Percentiles rank a stretch among this genome's conserved stretches.
Evolutionary conservation across 2,329 filamentous ascomycete genomes (phyloP).

Genomic region (Penicillium sp.): DNA sequence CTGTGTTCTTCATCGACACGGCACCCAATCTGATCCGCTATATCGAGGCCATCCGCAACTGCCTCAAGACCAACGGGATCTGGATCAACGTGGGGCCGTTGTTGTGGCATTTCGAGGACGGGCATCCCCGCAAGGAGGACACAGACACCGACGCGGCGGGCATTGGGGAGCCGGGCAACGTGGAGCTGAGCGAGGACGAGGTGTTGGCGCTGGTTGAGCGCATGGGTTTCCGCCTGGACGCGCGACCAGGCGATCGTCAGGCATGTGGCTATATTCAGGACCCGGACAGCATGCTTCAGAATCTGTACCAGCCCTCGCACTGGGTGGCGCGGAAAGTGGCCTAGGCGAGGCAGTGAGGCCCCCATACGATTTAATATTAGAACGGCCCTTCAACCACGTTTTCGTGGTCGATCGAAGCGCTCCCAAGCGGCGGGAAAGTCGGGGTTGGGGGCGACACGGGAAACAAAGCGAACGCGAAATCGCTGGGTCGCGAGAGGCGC

Average conservation of each 20-base stretch:
- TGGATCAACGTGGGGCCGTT: slow-evolving; percentile 89
- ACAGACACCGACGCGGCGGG: slow-evolving; percentile 48
- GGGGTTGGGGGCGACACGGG: slow-evolving; percentile 3
- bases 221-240: slow-evolving; percentile 73
- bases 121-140: slow-evolving; percentile 20
- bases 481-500: no score
- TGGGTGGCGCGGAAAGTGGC: slow-evolving; percentile 77
- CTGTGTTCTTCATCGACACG: slow-evolving; percentile 96
- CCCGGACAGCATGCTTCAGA: slow-evolving; percentile 77
- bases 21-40: slow-evolving; percentile 91
- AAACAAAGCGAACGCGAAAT: slow-evolving; percentile 4
- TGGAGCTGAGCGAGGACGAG: slow-evolving; percentile 88
- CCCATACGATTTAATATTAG: no score
- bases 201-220: slow-evolving; percentile 70
- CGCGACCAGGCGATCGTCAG: slow-evolving; percentile 58
- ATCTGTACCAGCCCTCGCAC: slow-evolving; percentile 72
- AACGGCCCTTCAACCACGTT: no score
- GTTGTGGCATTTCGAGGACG: slow-evolving; percentile 90
- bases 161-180: slow-evolving; percentile 83
- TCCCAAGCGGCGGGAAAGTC: no score
- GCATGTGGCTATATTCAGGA: slow-evolving; percentile 79
- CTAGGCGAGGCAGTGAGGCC: not conserved
- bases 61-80: slow-evolving; percentile 71
- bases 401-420: no score
- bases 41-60: slow-evolving; percentile 75